phyloP scores from a whole-genome alignment of 805 yeast species.

The Kodamaea fukazawae region DNA sequence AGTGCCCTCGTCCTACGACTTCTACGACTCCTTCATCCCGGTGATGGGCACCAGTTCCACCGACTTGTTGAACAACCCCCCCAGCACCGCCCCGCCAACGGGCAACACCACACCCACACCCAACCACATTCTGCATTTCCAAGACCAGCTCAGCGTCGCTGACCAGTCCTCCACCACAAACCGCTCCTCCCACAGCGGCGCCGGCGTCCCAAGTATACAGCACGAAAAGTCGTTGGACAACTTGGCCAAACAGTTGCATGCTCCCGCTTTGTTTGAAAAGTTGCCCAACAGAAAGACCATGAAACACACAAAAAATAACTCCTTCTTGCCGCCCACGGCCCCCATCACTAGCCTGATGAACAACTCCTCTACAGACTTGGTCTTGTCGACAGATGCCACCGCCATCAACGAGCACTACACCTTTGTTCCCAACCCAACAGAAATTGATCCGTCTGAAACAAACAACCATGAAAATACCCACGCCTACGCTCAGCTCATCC shows the following conservation, averaged over 20 bases:
- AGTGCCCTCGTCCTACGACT: constrained; percentile 26
- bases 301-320: constrained; percentile 13
- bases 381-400: constrained; percentile 14
- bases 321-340: constrained; percentile 7
- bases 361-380: constrained; percentile 28
- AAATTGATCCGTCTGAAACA: background rate
- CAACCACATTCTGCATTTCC: constrained; percentile 1
- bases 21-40: constrained; percentile 43
- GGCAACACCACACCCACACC: constrained; percentile 2
- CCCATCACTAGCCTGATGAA: constrained; percentile 8
- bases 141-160: constrained; percentile 3
- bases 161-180: constrained; percentile 5
- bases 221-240: constrained; percentile 27
- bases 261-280: constrained; percentile 36
- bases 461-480: constrained; percentile 1
- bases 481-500: constrained; percentile 3
- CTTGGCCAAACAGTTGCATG: constrained; percentile 39
- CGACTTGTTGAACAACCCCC: constrained; percentile 1
- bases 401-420: constrained; percentile 35
- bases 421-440: constrained; percentile 16
- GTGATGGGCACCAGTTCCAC: constrained; percentile 21
- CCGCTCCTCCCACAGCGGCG: constrained; percentile 7
- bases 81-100: constrained; percentile 1
- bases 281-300: constrained; percentile 33
- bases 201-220: constrained; percentile 2